Evolutionary conservation across 2,329 filamentous ascomycete species (phyloP).

Genomic region (Colletotrichum liriopes): DNA sequence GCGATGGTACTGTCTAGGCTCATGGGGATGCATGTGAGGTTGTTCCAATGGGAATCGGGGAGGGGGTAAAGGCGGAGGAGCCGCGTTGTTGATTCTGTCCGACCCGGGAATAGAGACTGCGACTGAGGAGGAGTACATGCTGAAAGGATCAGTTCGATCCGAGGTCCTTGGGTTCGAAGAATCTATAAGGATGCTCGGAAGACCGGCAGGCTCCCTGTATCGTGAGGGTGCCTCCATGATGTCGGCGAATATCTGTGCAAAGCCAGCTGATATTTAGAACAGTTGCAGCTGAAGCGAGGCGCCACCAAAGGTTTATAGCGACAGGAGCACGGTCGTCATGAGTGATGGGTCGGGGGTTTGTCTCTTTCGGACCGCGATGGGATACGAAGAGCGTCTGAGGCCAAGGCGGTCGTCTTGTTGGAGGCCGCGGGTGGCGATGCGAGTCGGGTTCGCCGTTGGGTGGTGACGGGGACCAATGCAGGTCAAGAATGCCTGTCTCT

Average conservation of each 20-base stretch:
- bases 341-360: slow-evolving; percentile 23
- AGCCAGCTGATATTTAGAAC: slow-evolving; percentile 27
- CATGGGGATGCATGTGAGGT: slow-evolving; percentile 45
- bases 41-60: slow-evolving; percentile 55
- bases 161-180: slow-evolving; percentile 47
- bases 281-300: slow-evolving; percentile 35
- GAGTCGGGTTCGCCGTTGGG: slow-evolving; percentile 38
- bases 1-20: slow-evolving; percentile 51
- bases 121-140: slow-evolving; percentile 49
- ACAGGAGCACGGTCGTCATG: slow-evolving; percentile 40
- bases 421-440: slow-evolving; percentile 34
- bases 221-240: slow-evolving; percentile 57
- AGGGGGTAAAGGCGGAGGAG: slow-evolving; percentile 64
- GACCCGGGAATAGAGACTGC: slow-evolving; percentile 62
- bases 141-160: slow-evolving; percentile 52
- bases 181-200: slow-evolving; percentile 55
- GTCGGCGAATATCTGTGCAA: slow-evolving; percentile 33
- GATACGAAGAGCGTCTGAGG: slow-evolving; percentile 37
- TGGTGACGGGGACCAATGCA: slow-evolving; percentile 23
- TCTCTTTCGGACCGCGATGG: slow-evolving; percentile 16
- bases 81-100: slow-evolving; percentile 48
- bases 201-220: slow-evolving; percentile 52
- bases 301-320: slow-evolving; percentile 40
- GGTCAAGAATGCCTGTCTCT: slow-evolving; percentile 23
- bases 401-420: slow-evolving; percentile 36